These are phyloP conservation scores for Melampsora occidentalis DNA, from an alignment of 1,284 basidiomycete species.

Conservation along the genomic window DNA sequence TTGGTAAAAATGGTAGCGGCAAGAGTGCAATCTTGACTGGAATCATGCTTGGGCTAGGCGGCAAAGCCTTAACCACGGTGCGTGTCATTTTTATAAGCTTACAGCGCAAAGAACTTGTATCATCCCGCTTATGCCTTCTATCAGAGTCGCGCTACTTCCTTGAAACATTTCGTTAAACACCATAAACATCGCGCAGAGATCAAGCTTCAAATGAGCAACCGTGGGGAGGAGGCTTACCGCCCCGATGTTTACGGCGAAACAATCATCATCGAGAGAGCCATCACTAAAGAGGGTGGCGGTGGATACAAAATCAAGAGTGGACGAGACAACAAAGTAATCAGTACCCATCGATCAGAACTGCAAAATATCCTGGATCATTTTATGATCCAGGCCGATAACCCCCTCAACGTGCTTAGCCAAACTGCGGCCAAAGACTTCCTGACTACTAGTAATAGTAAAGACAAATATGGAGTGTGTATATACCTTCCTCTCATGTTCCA, in stretches of 20 bases:
- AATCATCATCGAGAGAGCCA: slow-evolving; percentile 78
- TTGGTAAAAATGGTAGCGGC: slow-evolving; percentile 72
- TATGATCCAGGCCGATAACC: slow-evolving; percentile 90
- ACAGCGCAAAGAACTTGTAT: background rate
- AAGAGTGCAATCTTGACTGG: slow-evolving; percentile 94
- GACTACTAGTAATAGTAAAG: slow-evolving; percentile 72
- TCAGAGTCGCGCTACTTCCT: slow-evolving; percentile 66
- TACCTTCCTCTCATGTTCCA: background rate
- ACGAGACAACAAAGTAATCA: slow-evolving; percentile 66
- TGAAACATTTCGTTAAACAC: slow-evolving; percentile 84
- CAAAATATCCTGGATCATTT: slow-evolving; percentile 85
- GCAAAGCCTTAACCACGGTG: slow-evolving; percentile 83
- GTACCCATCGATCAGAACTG: slow-evolving; percentile 77
- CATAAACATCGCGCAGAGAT: slow-evolving; percentile 74
- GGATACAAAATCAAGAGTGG: slow-evolving; percentile 74
- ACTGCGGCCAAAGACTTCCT: slow-evolving; percentile 75
- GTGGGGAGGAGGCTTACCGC: slow-evolving; percentile 81
- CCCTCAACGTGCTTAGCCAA: slow-evolving; percentile 72
- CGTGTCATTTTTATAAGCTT: background rate
- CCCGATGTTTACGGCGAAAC: slow-evolving; percentile 76
- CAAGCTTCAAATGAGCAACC: slow-evolving; percentile 76
- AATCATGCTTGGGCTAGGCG: slow-evolving; percentile 87
- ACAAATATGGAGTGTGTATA: slow-evolving; percentile 79
- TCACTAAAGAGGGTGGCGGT: slow-evolving; percentile 67
- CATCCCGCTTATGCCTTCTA: background rate